These are phyloP conservation scores for Biscogniauxia mediterranea DNA, from an alignment of 2,329 filamentous ascomycete species.

Conservation along the genomic window DNA sequence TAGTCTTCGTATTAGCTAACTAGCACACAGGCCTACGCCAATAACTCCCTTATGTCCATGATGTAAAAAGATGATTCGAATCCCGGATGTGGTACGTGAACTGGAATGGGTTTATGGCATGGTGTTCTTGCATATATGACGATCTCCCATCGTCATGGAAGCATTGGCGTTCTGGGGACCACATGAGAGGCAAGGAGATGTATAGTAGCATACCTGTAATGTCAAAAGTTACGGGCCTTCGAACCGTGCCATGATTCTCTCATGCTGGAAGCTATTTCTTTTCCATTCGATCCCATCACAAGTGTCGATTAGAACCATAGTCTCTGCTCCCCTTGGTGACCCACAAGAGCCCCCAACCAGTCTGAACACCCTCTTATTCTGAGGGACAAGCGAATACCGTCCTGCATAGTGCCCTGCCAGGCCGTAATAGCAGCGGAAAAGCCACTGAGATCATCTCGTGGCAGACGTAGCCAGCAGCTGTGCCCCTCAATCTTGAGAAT, in stretches of 20 bases:
- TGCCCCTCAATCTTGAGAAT: conserved; percentile 59
- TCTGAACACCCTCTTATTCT: conserved; percentile 58
- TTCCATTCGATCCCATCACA: conserved; percentile 1
- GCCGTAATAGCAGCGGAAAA: conserved; percentile 66
- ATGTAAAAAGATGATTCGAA: conserved; percentile 49
- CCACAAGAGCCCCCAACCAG: conserved; percentile 61
- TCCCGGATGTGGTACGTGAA: conserved; percentile 19
- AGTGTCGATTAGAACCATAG: conserved; percentile 48
- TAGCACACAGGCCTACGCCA: conserved; percentile 68
- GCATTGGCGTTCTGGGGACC: conserved; percentile 34
- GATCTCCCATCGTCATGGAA: conserved; percentile 25
- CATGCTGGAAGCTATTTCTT: background rate
- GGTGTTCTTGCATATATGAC: conserved; percentile 33
- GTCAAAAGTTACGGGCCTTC: conserved; percentile 12
- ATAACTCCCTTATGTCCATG: conserved; percentile 77
- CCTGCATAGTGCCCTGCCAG: conserved; percentile 52
- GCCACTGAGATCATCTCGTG: conserved; percentile 56
- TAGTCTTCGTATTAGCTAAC: conserved; percentile 25
- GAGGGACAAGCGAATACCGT: conserved; percentile 48
- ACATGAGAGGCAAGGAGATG: conserved; percentile 16
- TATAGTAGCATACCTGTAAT: conserved; percentile 24
- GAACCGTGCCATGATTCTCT: background rate
- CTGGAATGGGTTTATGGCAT: conserved; percentile 24
- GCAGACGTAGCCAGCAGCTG: conserved; percentile 64
- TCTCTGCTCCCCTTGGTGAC: conserved; percentile 44